These are phyloP conservation scores for Epichloe sp. DNA, from an alignment of 2,329 filamentous ascomycete species.

Conservation along the genomic window DNA sequence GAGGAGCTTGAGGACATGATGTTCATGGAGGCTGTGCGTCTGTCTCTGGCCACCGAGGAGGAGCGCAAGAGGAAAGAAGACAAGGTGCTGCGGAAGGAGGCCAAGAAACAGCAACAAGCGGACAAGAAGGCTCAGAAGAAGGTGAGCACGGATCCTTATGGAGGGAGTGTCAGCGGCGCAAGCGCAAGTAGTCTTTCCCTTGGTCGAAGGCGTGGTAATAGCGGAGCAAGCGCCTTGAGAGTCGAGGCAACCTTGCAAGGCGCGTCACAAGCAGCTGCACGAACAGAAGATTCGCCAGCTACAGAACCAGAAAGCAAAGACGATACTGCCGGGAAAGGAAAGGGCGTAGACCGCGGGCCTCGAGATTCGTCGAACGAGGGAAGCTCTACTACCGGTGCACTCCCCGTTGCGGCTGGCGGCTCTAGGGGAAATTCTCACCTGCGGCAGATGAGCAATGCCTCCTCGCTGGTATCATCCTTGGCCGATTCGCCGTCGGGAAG, in stretches of 20 bases:
- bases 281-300: slow-evolving; percentile 11
- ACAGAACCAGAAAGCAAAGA: slow-evolving; percentile 18
- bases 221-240: slow-evolving; percentile 44
- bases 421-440: slow-evolving; percentile 55
- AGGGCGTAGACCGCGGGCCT: slow-evolving; percentile 47
- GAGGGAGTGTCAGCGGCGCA: slow-evolving; percentile 24
- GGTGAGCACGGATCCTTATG: slow-evolving; percentile 25
- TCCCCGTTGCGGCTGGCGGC: slow-evolving; percentile 35
- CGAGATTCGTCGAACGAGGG: slow-evolving; percentile 14
- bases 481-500: slow-evolving; percentile 51
- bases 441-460: slow-evolving; percentile 75
- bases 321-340: slow-evolving; percentile 44
- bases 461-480: slow-evolving; percentile 67
- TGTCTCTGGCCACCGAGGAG: slow-evolving; percentile 86
- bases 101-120: slow-evolving; percentile 75
- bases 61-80: slow-evolving; percentile 72
- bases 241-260: slow-evolving; percentile 40
- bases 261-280: slow-evolving; percentile 20
- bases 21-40: slow-evolving; percentile 90
- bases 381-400: slow-evolving; percentile 23
- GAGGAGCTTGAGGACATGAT: slow-evolving; percentile 95
- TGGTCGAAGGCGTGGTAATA: slow-evolving; percentile 46
- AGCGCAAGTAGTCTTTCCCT: slow-evolving; percentile 53
- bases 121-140: slow-evolving; percentile 68
- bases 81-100: slow-evolving; percentile 48